Evolutionary conservation across 2,329 filamentous ascomycete genomes (phyloP).

Genomic region (Monilinia aucupariae): DNA sequence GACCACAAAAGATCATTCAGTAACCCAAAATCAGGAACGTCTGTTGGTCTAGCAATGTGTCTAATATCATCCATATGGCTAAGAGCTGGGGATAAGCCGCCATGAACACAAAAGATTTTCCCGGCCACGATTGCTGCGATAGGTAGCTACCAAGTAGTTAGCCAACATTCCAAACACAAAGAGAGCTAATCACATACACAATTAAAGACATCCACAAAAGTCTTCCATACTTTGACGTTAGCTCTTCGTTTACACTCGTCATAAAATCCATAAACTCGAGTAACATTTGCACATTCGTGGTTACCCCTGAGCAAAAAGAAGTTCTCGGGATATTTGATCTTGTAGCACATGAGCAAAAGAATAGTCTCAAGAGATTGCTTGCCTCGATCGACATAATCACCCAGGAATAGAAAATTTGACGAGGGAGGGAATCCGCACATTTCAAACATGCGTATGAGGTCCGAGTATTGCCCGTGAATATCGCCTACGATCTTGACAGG

Average conservation of each 20-base stretch:
- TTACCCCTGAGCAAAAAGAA: constrained; percentile 94
- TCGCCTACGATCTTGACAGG: constrained; percentile 98
- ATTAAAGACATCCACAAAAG: constrained; percentile 95
- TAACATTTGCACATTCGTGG: constrained; percentile 95
- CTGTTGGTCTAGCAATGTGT: constrained; percentile 89
- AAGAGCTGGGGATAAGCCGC: constrained; percentile 84
- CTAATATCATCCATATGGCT: constrained; percentile 98
- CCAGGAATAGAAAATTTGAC: constrained; percentile 88
- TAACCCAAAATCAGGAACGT: constrained; percentile 93
- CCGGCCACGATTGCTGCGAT: constrained; percentile 95
- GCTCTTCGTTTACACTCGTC: constrained; percentile 95
- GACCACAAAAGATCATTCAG: constrained; percentile 96
- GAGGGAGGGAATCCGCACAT: constrained; percentile 96
- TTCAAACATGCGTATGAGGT: constrained; percentile 93
- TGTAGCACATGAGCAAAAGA: constrained; percentile 86
- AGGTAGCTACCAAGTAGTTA: constrained; percentile 50
- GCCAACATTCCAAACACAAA: constrained; percentile 3
- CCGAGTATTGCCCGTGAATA: constrained; percentile 93
- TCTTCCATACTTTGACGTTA: constrained; percentile 98
- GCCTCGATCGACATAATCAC: constrained; percentile 93
- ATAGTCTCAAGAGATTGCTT: constrained; percentile 97
- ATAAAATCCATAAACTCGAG: constrained; percentile 93
- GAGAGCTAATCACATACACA: constrained; percentile 41
- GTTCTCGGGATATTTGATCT: constrained; percentile 95
- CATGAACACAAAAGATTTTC: constrained; percentile 97